Evolutionary conservation across 2,329 filamentous ascomycete species (phyloP).

Genomic region (Curvularia verruculosa): DNA sequence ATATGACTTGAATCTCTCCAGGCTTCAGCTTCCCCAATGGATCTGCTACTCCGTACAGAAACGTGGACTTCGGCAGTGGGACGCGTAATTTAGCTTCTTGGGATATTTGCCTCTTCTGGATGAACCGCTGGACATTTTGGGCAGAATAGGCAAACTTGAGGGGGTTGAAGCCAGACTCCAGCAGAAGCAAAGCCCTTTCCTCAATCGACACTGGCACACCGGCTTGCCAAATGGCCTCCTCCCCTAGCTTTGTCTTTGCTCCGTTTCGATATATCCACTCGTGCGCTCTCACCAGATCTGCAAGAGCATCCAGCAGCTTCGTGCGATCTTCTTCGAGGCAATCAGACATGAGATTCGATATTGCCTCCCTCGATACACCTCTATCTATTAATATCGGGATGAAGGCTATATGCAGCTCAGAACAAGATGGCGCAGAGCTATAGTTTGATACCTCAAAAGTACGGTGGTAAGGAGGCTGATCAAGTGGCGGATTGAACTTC

Average conservation of each 20-base stretch:
- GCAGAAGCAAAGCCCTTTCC: conserved; percentile 39
- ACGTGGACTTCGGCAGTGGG: conserved; percentile 65
- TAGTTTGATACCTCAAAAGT: conserved; percentile 68
- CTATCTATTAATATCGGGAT: conserved; percentile 70
- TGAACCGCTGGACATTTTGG: conserved; percentile 55
- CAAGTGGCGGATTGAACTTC: conserved; percentile 65
- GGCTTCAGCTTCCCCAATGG: conserved; percentile 66
- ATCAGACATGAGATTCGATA: conserved; percentile 59
- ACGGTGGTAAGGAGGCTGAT: conserved; percentile 59
- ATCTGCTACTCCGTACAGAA: conserved; percentile 71
- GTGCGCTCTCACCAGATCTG: conserved; percentile 61
- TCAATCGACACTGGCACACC: conserved; percentile 29
- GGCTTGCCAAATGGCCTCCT: conserved; percentile 30
- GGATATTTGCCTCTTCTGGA: conserved; percentile 60
- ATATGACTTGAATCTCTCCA: conserved; percentile 70
- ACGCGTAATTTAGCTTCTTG: conserved; percentile 66
- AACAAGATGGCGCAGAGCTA: conserved; percentile 57
- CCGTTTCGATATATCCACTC: conserved; percentile 49
- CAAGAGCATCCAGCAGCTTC: conserved; percentile 59
- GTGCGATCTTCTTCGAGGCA: conserved; percentile 61
- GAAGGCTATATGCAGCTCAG: conserved; percentile 70
- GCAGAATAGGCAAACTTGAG: conserved; percentile 57
- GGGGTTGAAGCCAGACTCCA: conserved; percentile 63
- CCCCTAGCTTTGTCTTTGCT: conserved; percentile 35
- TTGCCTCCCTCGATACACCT: conserved; percentile 53